A percentile compares a stretch with the other conserved stretches of the same genome.
These are phyloP conservation scores for Zoysia japonica DNA, from an alignment of 176 grass and related monocot genomes.

Conservation along the genomic window DNA sequence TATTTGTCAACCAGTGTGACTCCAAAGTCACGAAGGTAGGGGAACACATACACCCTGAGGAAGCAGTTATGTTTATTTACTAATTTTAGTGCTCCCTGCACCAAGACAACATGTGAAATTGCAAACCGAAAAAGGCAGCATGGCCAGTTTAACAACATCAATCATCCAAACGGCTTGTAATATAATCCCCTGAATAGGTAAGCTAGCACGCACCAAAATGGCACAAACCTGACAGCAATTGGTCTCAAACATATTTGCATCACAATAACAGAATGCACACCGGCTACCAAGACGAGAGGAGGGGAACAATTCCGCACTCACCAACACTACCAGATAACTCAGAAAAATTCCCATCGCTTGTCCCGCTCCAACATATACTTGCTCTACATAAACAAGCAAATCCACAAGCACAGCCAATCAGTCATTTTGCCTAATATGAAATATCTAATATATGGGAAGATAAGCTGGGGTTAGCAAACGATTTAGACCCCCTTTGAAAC, in stretches of 20 bases:
- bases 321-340: conserved; percentile 90
- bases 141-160: not conserved
- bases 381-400: conserved; percentile 55
- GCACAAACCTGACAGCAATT: not conserved
- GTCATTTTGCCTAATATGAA: no score
- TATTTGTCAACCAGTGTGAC: no score
- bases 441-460: no score
- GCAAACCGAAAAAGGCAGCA: not conserved
- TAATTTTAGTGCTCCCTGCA: no score
- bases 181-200: not conserved
- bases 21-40: no score
- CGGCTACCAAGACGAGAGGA: not conserved
- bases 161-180: not conserved
- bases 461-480: no score
- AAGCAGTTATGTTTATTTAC: no score
- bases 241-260: not conserved
- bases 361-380: conserved; percentile 97
- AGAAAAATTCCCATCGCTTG: conserved; percentile 84
- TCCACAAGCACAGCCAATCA: not conserved
- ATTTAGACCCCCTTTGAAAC: no score
- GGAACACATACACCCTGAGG: no score
- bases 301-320: conserved; percentile 13
- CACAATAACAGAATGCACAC: not conserved
- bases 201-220: not conserved
- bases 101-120: no score